Evolutionary conservation across 2,329 filamentous ascomycete species (phyloP).

Genomic region (Fusarium sp.): DNA sequence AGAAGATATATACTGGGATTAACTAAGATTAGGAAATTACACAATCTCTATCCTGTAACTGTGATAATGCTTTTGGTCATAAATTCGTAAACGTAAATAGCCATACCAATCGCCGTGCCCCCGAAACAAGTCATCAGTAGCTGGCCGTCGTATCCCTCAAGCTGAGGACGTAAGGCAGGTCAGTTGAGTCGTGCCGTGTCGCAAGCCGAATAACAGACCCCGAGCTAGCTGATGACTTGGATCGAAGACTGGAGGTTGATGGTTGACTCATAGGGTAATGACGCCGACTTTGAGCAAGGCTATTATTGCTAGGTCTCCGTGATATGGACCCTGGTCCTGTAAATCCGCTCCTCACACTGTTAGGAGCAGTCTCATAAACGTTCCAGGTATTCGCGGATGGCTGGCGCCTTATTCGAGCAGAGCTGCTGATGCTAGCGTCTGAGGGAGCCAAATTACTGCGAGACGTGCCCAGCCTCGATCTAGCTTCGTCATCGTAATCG

Average conservation of each 20-base stretch:
- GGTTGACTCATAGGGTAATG: conserved; percentile 52
- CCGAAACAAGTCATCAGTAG: conserved; percentile 18
- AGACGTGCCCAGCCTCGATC: conserved; percentile 54
- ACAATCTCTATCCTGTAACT: conserved; percentile 9
- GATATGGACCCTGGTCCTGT: conserved; percentile 47
- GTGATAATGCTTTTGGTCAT: conserved; percentile 29
- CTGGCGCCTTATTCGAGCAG: conserved; percentile 47
- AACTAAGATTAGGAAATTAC: conserved; percentile 38
- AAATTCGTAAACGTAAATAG: conserved; percentile 38
- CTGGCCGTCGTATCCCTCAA: conserved; percentile 46
- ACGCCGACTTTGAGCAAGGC: conserved; percentile 55
- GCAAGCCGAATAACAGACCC: conserved; percentile 61
- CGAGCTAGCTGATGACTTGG: conserved; percentile 49
- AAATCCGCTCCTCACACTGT: conserved; percentile 58
- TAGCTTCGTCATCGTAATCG: conserved; percentile 57
- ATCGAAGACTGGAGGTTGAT: conserved; percentile 53
- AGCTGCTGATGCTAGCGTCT: conserved; percentile 47
- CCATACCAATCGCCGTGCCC: background rate
- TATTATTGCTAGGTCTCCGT: conserved; percentile 50
- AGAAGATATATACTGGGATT: conserved; percentile 14
- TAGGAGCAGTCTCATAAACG: conserved; percentile 62
- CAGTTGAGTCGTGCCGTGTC: conserved; percentile 46
- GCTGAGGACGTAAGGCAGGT: conserved; percentile 51
- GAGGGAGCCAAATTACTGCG: conserved; percentile 44
- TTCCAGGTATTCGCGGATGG: conserved; percentile 56